Base-by-base conservation (phyloP, 2,329 filamentous ascomycete genomes). In the Arthrobotrys pseudoclavata region DNA sequence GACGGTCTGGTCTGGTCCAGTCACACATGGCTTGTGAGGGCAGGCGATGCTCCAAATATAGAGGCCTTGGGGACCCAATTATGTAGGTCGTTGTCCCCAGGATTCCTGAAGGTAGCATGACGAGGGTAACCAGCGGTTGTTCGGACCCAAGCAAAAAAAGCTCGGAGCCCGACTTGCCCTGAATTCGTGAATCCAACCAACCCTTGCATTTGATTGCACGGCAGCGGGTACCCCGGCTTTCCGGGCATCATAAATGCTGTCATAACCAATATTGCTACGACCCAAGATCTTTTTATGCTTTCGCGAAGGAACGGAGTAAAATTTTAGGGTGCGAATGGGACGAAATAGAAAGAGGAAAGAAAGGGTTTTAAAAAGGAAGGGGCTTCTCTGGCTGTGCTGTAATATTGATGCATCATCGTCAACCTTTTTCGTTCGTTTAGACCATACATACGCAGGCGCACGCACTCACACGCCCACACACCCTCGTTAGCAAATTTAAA, bases 21-120 rank as follows among this genome's bases (percentile, higher is more conserved):
- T 62, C 24, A 31, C 50, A 74, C 69, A 47, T 37, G 69, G 66
- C 66, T 53, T 74, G 60, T 52, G 13, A 40, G 18, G 29, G 31
- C 31, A 64, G 34, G 22, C 31, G 48, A 45, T 77, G 74, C 61
- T 60, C 72, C 74, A 77, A 77, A 77, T 77, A 67, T 77, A 77
- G 74, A 63, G 50, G 67, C 26, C 20, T 31, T 18, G 37, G 37
- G 15, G 50, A 48, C 40, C 48, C 42, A 37, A 48, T n/a, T 52
- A 24, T 31, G 45, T 15, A 47, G 18, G n/a, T 18, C 7, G 34
- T 47, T n/a, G 45, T 47, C 34, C 37, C 24, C 22, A 45, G 37
- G 48, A 64, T 50, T 48, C 69, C 40, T 29, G 18, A 50, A 66
- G 22, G 72, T 55, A 77, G 71, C 66, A 70, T 77, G 66, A 77